Base-by-base conservation (phyloP, 2,329 filamentous ascomycete species). In the Macrophomina tecta region DNA sequence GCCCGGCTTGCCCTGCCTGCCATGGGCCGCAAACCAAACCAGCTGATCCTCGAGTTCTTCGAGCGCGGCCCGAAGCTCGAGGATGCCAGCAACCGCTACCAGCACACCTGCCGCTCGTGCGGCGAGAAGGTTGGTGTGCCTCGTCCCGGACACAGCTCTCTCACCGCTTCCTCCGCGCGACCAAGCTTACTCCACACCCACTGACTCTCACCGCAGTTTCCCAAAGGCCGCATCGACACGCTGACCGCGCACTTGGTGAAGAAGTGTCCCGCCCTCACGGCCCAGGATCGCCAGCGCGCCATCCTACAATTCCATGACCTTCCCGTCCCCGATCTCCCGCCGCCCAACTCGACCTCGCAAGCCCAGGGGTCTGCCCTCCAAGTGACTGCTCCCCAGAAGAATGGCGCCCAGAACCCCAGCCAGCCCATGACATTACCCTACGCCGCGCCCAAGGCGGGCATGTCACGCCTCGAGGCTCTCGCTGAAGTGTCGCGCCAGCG, bases 1-100 rank as follows among this genome's bases (percentile, higher is more conserved):
- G 23, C 49, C 38, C n/a, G 9, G 51, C 18, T 51, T 46, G 38
- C 56, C 30, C 38, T 9, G 53, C 30, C 36, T 56, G 32, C 60
- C 45, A 94, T 94, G 92, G 92, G 92, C 77, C 88, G 92, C 76
- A 90, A 90, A 80, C 92, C 92, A 70, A 94, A 95, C 79, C 88
- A 89, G 73, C 84, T 97, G 72, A 94, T 97, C 77, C 86, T 92
- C 78, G 89, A 94, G 80, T 95, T 93, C 83, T 97, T 97, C 79
- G 88, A 92, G 77, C 88, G 93, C 72, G 94, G 94, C 9, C 87
- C 88, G 46, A 97, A 97, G 81, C 86, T 97, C 73, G 89, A 90
- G 75, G 93, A 97, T 81, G 90, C 91, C 70, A 95, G 92, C 82
- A 97, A 97, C 78, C 89, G 94, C 67, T 97, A 97, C 76, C 90